A percentile compares a stretch with the other conserved stretches of the same genome.
phyloP scores from a whole-genome alignment of 768 basidiomycete species.

The Mycena sanguinolenta region DNA sequence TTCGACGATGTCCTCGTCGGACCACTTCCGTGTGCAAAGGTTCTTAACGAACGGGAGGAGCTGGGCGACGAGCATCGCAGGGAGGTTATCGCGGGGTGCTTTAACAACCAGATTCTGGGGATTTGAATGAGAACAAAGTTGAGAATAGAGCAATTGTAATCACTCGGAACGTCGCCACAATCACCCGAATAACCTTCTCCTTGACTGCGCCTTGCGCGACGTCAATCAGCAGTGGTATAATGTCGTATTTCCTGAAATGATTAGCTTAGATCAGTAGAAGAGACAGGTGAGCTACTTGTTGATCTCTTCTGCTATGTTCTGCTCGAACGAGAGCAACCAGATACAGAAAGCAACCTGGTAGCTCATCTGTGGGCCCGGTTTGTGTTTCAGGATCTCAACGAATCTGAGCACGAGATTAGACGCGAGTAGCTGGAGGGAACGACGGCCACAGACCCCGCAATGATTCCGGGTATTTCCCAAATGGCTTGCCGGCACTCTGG shows the following conservation, averaged over 20 bases:
- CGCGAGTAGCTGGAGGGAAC: conserved; percentile 3
- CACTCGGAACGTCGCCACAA: conserved; percentile 92
- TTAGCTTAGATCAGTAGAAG: conserved; percentile 2
- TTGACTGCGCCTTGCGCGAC: conserved; percentile 93
- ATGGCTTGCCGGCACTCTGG: conserved; percentile 84
- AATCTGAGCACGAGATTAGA: conserved; percentile 61
- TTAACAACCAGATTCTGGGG: conserved; percentile 89
- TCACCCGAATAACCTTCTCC: conserved; percentile 96
- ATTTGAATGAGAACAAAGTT: conserved; percentile 15
- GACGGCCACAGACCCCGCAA: conserved; percentile 66
- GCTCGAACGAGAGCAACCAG: conserved; percentile 95
- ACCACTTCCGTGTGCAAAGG: conserved; percentile 87
- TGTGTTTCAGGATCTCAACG: conserved; percentile 84
- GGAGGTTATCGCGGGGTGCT: conserved; percentile 89
- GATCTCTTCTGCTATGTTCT: conserved; percentile 85
- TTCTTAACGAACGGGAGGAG: conserved; percentile 90
- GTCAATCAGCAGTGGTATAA: conserved; percentile 86
- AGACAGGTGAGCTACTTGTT: conserved; percentile 73
- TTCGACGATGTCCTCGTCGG: conserved; percentile 94
- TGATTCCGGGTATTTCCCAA: conserved; percentile 80
- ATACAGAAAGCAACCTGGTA: conserved; percentile 95
- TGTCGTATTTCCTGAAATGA: conserved; percentile 81
- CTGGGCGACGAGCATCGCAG: conserved; percentile 92
- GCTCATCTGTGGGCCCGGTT: conserved; percentile 91
- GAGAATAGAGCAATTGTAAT: conserved; percentile 28